A percentile compares a stretch with the other conserved stretches of the same genome.
Conservation (phyloP, 768 basidiomycete genomes). For the Tricholoma terreum region DNA sequence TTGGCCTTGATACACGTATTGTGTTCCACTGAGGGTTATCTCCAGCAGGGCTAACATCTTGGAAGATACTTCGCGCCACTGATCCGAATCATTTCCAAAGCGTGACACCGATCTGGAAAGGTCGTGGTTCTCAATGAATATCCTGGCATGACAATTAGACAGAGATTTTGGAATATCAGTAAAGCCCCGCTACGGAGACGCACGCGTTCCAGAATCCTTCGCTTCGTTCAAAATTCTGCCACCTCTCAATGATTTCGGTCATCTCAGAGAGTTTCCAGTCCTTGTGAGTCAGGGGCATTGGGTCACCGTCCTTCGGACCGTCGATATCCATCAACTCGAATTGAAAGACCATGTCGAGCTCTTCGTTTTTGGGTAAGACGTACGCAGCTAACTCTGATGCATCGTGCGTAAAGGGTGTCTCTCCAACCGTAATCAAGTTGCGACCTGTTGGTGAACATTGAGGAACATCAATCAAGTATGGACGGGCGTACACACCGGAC, state of each 20-base stretch:
- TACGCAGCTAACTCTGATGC: constrained; percentile 51
- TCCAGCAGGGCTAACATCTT: constrained; percentile 66
- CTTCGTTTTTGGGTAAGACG: constrained; percentile 53
- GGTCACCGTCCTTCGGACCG: constrained; percentile 34
- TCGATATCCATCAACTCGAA: constrained; percentile 65
- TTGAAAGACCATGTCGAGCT: constrained; percentile 64
- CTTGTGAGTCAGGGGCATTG: constrained; percentile 38
- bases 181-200: constrained; percentile 22
- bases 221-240: constrained; percentile 57
- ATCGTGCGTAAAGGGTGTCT: constrained; percentile 57
- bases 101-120: constrained; percentile 61
- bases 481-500: constrained; percentile 42
- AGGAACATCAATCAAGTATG: constrained; percentile 4
- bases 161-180: no score
- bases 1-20: constrained; percentile 74
- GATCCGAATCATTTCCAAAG: constrained; percentile 57
- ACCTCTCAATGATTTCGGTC: constrained; percentile 43
- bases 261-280: constrained; percentile 54
- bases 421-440: constrained; percentile 64
- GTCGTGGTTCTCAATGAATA: constrained; percentile 72
- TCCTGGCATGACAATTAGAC: constrained; percentile 33
- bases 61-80: constrained; percentile 56
- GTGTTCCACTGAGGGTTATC: constrained; percentile 59
- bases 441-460: constrained; percentile 34
- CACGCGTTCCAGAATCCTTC: constrained; percentile 69